A percentile compares a stretch with the other conserved stretches of the same genome.
Conservation (phyloP, 345 rosid species). For the Hibiscus tridactylites region DNA sequence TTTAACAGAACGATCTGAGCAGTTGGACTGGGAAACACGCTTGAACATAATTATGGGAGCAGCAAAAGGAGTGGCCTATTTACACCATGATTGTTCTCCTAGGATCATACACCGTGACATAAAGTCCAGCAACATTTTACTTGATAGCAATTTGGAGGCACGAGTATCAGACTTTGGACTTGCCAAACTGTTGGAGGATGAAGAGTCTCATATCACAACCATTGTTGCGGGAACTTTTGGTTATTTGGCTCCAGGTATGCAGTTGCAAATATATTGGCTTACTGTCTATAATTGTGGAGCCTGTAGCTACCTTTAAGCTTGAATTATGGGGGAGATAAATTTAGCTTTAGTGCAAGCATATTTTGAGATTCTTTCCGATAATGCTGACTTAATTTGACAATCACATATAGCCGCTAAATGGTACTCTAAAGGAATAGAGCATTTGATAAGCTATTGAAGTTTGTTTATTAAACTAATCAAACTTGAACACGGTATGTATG, state of each 20-base stretch:
- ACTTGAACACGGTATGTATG: too few relatives aligned
- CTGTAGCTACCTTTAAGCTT: neutral
- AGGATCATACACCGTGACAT: slow-evolving; percentile 86
- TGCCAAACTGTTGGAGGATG: slow-evolving; percentile 87
- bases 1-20: slow-evolving; percentile 77
- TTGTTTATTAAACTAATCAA: too few relatives aligned
- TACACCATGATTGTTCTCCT: slow-evolving; percentile 90
- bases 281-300: neutral
- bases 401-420: too few relatives aligned
- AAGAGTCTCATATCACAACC: slow-evolving; percentile 86
- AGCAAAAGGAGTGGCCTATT: slow-evolving; percentile 76
- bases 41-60: slow-evolving; percentile 90
- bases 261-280: neutral
- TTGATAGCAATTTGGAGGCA: slow-evolving; percentile 82
- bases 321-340: too few relatives aligned
- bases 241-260: slow-evolving; percentile 85
- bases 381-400: too few relatives aligned
- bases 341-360: too few relatives aligned
- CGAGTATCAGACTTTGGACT: slow-evolving; percentile 93
- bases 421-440: too few relatives aligned
- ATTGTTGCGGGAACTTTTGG: slow-evolving; percentile 98
- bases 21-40: slow-evolving; percentile 89
- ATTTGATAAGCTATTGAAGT: too few relatives aligned
- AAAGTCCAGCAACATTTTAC: slow-evolving; percentile 89
- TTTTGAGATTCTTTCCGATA: too few relatives aligned